phyloP scores from a whole-genome alignment of 2,329 filamentous ascomycete genomes.

The Falciphora oryzae region DNA sequence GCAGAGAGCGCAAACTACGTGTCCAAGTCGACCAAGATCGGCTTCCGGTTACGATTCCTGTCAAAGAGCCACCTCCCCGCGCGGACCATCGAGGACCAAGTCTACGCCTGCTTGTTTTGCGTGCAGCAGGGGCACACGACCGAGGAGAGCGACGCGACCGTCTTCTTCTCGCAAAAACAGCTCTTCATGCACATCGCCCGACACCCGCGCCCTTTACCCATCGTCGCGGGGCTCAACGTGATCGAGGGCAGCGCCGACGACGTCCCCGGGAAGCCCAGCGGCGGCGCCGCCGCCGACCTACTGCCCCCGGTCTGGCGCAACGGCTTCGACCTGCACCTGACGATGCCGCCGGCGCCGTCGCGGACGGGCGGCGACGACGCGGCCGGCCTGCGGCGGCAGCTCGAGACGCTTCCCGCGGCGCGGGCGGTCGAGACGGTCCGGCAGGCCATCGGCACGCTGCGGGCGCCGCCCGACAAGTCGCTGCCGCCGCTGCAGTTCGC shows the following conservation, averaged over 20 bases:
- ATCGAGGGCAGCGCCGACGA: constrained; percentile 31
- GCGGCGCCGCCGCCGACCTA: constrained; percentile 16
- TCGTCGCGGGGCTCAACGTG: constrained; percentile 41
- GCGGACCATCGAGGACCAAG: constrained; percentile 43
- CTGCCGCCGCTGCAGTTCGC: constrained; percentile 21
- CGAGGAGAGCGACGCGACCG: constrained; percentile 49
- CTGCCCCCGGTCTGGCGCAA: constrained; percentile 36
- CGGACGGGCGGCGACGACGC: constrained; percentile 25
- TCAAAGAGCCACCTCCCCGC: constrained; percentile 49
- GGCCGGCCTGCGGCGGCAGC: constrained; percentile 33
- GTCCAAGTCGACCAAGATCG: constrained; percentile 34
- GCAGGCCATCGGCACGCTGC: constrained; percentile 37
- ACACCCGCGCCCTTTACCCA: constrained; percentile 47
- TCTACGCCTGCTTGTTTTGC: constrained; percentile 52
- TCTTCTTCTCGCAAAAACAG: constrained; percentile 48
- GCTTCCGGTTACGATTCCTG: constrained; percentile 48
- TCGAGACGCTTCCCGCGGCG: constrained; percentile 37
- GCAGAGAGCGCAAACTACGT: constrained; percentile 38
- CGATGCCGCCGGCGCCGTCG: constrained; percentile 32
- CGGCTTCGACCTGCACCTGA: constrained; percentile 49
- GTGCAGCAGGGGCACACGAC: constrained; percentile 41
- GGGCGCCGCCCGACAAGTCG: constrained; percentile 17
- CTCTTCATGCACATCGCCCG: constrained; percentile 48
- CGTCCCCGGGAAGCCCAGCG: neutral
- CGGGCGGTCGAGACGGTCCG: constrained; percentile 42